Evolutionary conservation across 163 green algal genomes (phyloP), one percentile per base, ranked within the genome.

Genomic region (Smithsoniella earleae): DNA sequence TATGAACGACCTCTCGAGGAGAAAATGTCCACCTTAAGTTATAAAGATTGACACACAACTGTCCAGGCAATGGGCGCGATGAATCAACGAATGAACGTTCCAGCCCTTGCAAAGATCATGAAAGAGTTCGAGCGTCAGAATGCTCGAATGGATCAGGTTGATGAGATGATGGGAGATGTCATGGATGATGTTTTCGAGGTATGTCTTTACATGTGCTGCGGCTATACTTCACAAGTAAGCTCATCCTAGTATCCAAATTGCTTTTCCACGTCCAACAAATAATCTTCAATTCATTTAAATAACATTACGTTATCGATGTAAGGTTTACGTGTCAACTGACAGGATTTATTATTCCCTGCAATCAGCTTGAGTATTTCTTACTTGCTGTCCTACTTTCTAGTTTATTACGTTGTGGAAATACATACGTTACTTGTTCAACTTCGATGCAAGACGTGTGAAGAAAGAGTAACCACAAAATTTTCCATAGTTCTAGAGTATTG

Each of bases 101-200:
- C 91, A 22, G 85, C 89, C 34, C 82, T 98, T 28, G 82, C 88
- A 37, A 89, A 91, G 65, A 97, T 98, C 80, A 94, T 98, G 87
- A 83, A 83, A 16, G 94, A 99, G 76, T 99, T 99, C 87, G 92
- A 98, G 82, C 82, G 79, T 66, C 93, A 98, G 83, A 98, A 98
- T 74, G 90, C 96, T 79, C 79, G 78, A 20, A 99, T 99, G 94
- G 92, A 99, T 78, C 96, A 96, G 89, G 96, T 90, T 0, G 87
- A 82, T 73, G 93, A 98, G 62, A 91, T 96, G 80, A 97, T 98
- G 92, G 91, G 89, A 1, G 91, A 96, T 75, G 91, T 91, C 0
- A 87, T 96, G n/a, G 90, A 97, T 76, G 88, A 96, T 58, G 89
- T 86, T 10, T 87, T 95, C 74, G 89, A 89, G 85, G 88, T 87